A percentile compares a stretch with the other conserved stretches of the same genome.
Evolutionary conservation across 176 grass and related monocot genomes (phyloP).

Genomic region (Pharus latifolius): DNA sequence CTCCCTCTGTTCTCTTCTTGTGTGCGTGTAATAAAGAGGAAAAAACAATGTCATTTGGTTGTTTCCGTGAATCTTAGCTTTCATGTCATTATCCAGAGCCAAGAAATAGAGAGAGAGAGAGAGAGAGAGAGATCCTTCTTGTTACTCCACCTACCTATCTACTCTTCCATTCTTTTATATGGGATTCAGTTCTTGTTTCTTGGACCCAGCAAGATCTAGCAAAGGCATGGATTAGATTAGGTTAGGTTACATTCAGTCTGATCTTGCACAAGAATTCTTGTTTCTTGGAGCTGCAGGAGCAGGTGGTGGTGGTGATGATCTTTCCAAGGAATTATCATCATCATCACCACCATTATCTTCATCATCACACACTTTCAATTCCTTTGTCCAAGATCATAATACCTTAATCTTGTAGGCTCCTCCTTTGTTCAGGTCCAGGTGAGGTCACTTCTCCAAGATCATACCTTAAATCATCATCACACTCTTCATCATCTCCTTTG

Average conservation of each 20-base stretch:
- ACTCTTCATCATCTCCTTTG: too few relatives aligned
- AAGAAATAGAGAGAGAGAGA: background rate
- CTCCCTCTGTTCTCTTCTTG: background rate
- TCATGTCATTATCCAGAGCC: constrained; percentile 17
- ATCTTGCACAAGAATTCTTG: too few relatives aligned
- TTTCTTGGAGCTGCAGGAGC: too few relatives aligned
- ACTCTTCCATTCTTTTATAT: background rate
- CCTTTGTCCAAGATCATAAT: background rate
- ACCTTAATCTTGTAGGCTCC: background rate
- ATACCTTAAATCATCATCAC: too few relatives aligned
- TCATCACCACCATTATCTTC: too few relatives aligned
- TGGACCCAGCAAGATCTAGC: too few relatives aligned
- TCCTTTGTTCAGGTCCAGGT: background rate
- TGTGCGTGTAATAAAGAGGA: too few relatives aligned
- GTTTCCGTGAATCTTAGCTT: constrained; percentile 11
- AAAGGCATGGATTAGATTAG: too few relatives aligned
- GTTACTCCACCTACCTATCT: background rate
- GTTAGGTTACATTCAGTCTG: too few relatives aligned
- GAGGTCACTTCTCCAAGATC: background rate
- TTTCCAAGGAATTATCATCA: background rate
- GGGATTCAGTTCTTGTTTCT: constrained; percentile 1
- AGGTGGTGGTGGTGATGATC: background rate
- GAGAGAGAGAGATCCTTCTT: background rate
- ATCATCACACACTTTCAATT: background rate
- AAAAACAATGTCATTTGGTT: constrained; percentile 1